Base-by-base conservation (phyloP, 1,139 yeast genomes). In the Yamadazyma trypodendri region DNA sequence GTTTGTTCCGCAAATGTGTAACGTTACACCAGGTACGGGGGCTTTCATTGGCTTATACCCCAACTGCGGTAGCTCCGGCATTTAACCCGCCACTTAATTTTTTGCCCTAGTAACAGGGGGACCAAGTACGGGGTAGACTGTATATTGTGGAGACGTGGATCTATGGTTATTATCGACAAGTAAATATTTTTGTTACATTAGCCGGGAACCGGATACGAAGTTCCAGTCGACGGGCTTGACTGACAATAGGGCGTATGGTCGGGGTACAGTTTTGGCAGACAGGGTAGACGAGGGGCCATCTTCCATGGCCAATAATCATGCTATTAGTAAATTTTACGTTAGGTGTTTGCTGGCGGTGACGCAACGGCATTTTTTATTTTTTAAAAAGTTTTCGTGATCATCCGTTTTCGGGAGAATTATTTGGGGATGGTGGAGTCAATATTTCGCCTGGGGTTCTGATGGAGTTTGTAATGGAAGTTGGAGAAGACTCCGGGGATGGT, bases 321-420 rank as follows among this genome's bases (percentile, higher is more conserved):
- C 12, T 27, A 27, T 27, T 15, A 14, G 17, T 11, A 11, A 27
- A 3, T 15, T 7, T 27, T 27, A 27, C 29, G 15, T 27, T 20
- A 27, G 29, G 29, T 27, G 29, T 12, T 27, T 15, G 9, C 13
- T 3, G 20, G 4, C 6, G 14, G 22, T n/a, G 18, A 14, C 6
- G 31, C 15, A 28, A 28, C 31, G 31, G 31, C 31, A 28, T 18
- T 28, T 28, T 28, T 28, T 17, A 28, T 28, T 28, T 28, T 28
- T 28, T n/a, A n/a, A n/a, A n/a, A n/a, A n/a, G n/a, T n/a, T 28
- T 18, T 16, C 12, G 23, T 14, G 31, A n/a, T 17, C 31, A 18
- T 18, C 15, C 3, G 23, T 28, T 28, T 28, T 15, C 23, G 23
- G 31, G 31, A 23, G 20, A 27, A 16, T 27, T 27, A 9, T 25